Evolutionary conservation across 345 rosid genomes (phyloP).

Genomic region (Clausena lansium): DNA sequence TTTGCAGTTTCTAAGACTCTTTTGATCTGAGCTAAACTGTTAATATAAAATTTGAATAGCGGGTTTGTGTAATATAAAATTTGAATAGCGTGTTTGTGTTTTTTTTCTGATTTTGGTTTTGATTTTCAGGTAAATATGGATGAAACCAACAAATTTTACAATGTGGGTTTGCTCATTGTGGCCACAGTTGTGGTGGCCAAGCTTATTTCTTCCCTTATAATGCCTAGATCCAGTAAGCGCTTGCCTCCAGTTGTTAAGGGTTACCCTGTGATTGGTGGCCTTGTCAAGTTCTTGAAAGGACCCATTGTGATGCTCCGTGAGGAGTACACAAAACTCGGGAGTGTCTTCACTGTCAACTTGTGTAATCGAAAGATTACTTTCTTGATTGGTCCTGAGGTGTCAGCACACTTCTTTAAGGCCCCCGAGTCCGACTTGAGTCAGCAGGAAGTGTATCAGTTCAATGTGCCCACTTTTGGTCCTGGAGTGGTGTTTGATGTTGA

Average conservation of each 20-base stretch:
- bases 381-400: constrained; percentile 95
- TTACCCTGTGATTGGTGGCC: constrained; percentile 73
- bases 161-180: constrained; percentile 51
- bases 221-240: constrained; percentile 60
- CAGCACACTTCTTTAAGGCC: constrained; percentile 96
- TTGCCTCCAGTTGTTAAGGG: constrained; percentile 69
- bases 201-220: constrained; percentile 58
- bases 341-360: constrained; percentile 79
- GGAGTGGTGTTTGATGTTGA: constrained; percentile 97
- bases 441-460: constrained; percentile 95
- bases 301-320: constrained; percentile 80
- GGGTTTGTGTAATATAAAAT: not conserved
- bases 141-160: constrained; percentile 53
- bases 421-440: constrained; percentile 84
- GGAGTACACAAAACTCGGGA: constrained; percentile 85
- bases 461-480: constrained; percentile 95
- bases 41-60: not conserved
- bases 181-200: constrained; percentile 75
- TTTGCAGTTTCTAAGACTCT: not conserved
- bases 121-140: constrained; percentile 34
- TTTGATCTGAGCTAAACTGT: not conserved
- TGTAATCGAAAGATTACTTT: constrained; percentile 81
- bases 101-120: not conserved
- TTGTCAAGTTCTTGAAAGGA: constrained; percentile 71
- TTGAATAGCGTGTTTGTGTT: not conserved